Evolutionary conservation across 208 protist species (phyloP), one percentile per base, ranked within the genome.

Genomic region (Leishmania aethiopica): DNA sequence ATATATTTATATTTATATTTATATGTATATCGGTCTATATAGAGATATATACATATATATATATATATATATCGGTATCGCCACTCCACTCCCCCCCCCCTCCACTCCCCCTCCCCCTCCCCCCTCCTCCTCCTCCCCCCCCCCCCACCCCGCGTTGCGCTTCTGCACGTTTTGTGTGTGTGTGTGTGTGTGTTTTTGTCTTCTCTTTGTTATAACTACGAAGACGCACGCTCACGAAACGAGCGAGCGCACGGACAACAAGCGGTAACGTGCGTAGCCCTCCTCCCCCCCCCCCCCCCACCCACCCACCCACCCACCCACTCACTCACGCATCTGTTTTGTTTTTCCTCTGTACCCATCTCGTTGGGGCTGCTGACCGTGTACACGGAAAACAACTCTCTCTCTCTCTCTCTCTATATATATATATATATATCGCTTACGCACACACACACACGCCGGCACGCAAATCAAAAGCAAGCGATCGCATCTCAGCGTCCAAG

Each of bases 141-240:
- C 37, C 37, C 11, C 22, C 25, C 40, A 49, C 49, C 35, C 51
- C 25, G 59, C 72, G 28, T 57, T 74, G 70, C 51, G 28, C 40
- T 1, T n/a, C 13, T 49, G 22, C 8, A 3, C 40, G 40, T 72
- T 17, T 49, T 15, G 1, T 4, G n/a, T 25, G 0, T 8, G 1
- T 8, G 8, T 40, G 37, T 40, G 37, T 40, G 40, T 40, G 37
- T 40, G 40, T 13, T 11, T 8, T 37, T 1, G 67, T 49, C 22
- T 74, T 45, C 49, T 32, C 22, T 74, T 45, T 74, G 22, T 53
- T 64, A 78, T 60, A 59, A 78, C 74, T 25, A 78, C 25, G n/a
- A n/a, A 45, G 32, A 64, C 70, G 25, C 42, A 53, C 37, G n/a
- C 70, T n/a, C 35, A 49, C 40, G 67, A 72, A 40, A 42, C 67